Percentiles rank a stretch among this genome's conserved stretches.
phyloP scores from a whole-genome alignment of 768 basidiomycete genomes.

The Exidia glandulosa region DNA sequence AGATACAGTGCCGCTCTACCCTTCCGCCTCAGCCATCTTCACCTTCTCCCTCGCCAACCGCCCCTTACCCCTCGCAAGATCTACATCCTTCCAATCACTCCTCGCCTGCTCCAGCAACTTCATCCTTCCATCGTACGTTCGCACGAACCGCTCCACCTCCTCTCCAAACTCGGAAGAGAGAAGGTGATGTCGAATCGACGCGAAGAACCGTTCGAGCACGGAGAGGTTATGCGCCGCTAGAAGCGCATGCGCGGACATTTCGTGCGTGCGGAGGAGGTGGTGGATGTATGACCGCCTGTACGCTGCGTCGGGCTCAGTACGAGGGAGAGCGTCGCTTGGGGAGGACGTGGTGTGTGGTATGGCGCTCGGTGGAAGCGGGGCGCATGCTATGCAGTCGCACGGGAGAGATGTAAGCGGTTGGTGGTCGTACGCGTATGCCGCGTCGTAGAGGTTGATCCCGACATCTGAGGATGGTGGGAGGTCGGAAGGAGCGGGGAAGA shows the following conservation, averaged over 20 bases:
- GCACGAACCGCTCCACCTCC: constrained; percentile 42
- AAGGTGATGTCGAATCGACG: constrained; percentile 34
- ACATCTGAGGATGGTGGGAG: constrained; percentile 25
- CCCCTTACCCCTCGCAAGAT: constrained; percentile 64
- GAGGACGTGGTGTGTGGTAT: no score
- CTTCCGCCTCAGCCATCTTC: constrained; percentile 16
- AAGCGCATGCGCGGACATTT: constrained; percentile 76
- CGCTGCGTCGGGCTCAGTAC: constrained; percentile 13
- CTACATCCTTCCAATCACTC: constrained; percentile 51
- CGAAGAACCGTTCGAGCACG: constrained; percentile 55
- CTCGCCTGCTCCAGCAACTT: constrained; percentile 41
- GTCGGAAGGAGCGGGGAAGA: constrained; percentile 40
- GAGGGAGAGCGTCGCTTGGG: constrained; percentile 21
- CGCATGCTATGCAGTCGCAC: constrained; percentile 18
- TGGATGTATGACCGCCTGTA: constrained; percentile 61
- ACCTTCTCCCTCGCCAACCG: constrained; percentile 54
- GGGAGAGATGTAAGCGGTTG: constrained; percentile 21
- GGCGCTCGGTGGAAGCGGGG: constrained; percentile 12
- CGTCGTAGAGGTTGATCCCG: constrained; percentile 65
- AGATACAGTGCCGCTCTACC: background rate
- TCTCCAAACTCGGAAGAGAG: constrained; percentile 8
- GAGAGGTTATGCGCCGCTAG: constrained; percentile 67
- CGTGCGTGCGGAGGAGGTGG: constrained; percentile 79
- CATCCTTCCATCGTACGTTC: constrained; percentile 38
- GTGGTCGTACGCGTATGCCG: constrained; percentile 51